These are phyloP conservation scores for Penicillium oxalicum DNA, from an alignment of 2,329 filamentous ascomycete species.

Conservation along the genomic window DNA sequence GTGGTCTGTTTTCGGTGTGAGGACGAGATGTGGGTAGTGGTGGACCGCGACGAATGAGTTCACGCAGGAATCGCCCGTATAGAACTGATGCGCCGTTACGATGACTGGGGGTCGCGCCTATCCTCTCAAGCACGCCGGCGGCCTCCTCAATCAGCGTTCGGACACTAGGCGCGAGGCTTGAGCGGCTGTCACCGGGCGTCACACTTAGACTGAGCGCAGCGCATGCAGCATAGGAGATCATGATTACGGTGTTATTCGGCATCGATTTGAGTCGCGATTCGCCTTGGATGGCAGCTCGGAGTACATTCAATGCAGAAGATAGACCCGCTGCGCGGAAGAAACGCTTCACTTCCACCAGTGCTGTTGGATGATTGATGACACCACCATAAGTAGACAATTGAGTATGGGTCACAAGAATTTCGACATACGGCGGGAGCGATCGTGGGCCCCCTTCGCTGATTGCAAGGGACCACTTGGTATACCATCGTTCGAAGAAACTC, in stretches of 20 bases:
- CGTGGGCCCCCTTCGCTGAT: conserved; percentile 48
- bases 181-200: conserved; percentile 50
- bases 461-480: conserved; percentile 53
- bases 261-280: conserved; percentile 65
- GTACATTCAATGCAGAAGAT: conserved; percentile 66
- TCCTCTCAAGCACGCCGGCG: conserved; percentile 61
- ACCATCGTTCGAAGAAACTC: conserved; percentile 61
- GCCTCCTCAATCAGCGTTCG: conserved; percentile 62
- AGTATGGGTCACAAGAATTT: conserved; percentile 68
- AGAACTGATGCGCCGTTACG: conserved; percentile 60
- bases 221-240: conserved; percentile 70
- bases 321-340: conserved; percentile 68
- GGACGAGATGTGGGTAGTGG: conserved; percentile 15
- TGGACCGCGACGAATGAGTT: conserved; percentile 40
- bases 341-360: conserved; percentile 62
- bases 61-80: conserved; percentile 52
- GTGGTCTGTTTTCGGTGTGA: conserved; percentile 7
- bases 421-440: conserved; percentile 63
- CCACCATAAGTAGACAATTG: conserved; percentile 68
- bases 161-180: conserved; percentile 57
- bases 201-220: conserved; percentile 61
- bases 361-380: conserved; percentile 68
- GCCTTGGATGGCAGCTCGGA: conserved; percentile 67
- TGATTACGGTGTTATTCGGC: conserved; percentile 73
- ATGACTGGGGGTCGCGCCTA: conserved; percentile 60